Conservation (phyloP, 495 filamentous ascomycete genomes). For the Aspergillus cristatus region DNA sequence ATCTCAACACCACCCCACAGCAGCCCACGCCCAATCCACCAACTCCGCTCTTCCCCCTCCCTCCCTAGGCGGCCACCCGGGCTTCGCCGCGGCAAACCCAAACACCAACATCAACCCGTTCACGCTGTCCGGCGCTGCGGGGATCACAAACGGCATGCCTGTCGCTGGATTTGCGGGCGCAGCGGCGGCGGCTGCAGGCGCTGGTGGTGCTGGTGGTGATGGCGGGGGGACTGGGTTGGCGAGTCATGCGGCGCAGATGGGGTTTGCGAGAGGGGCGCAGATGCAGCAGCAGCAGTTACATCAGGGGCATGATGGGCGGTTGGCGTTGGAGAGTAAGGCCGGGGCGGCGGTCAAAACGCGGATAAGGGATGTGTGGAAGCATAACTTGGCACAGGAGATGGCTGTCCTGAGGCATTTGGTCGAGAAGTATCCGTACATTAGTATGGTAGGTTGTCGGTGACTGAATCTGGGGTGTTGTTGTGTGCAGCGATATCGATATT, state of each 20-base stretch:
- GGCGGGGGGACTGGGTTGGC: slow-evolving; percentile 72
- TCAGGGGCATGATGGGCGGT: slow-evolving; percentile 41
- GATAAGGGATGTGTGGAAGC: slow-evolving; percentile 92
- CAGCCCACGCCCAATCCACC: slow-evolving; percentile 43
- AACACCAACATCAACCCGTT: slow-evolving; percentile 64
- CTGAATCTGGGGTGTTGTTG: not conserved
- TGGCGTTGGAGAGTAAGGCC: slow-evolving; percentile 31
- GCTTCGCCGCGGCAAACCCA: slow-evolving; percentile 48
- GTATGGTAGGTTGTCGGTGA: slow-evolving; percentile 97
- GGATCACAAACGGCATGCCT: slow-evolving; percentile 42
- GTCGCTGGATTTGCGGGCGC: slow-evolving; percentile 50
- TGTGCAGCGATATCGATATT: not conserved
- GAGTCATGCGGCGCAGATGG: slow-evolving; percentile 82
- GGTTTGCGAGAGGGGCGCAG: slow-evolving; percentile 69
- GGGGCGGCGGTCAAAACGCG: slow-evolving; percentile 51
- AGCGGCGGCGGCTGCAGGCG: slow-evolving; percentile 7
- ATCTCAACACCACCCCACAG: slow-evolving; percentile 38
- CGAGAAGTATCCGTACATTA: slow-evolving; percentile 86
- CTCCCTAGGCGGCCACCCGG: slow-evolving; percentile 48
- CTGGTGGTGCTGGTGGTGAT: slow-evolving; percentile 15
- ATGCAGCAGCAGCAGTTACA: slow-evolving; percentile 57
- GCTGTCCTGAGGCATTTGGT: slow-evolving; percentile 65
- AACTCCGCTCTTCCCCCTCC: slow-evolving; percentile 51
- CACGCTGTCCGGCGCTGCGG: slow-evolving; percentile 40
- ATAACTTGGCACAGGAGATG: slow-evolving; percentile 89